Base-by-base conservation (phyloP, 140 eudicot species). In the Stevia rebaudiana region DNA sequence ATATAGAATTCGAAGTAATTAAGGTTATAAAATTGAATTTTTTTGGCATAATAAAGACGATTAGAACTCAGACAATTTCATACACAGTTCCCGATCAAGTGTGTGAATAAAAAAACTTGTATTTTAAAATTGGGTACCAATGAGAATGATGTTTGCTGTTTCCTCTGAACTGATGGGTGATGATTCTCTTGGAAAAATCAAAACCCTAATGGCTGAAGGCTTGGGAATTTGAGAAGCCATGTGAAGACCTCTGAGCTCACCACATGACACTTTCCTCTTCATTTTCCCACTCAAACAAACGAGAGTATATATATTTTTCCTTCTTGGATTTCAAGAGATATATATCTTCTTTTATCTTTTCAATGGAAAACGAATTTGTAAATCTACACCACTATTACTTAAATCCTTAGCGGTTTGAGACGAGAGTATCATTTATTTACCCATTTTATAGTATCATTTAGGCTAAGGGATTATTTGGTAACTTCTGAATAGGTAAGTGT, bases 241-340 rank as follows among this genome's bases (percentile, higher is more conserved):
- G 95, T 89, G 97, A 80, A 78, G 69, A 72, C 51, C 76, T 86
- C 95, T 81, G 86, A 77, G 92, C 80, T 81, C 79, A 74, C 83
- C 97, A 89, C 89, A 82, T 82, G 89, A 58, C 86, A 76, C 76
- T 65, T 74, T 67, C 78, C 56, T 76, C 74, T 81, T 48, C 54
- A 42, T 46, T 35, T 55, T 39, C 15, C 33, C 33, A 28, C 33
- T 28, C 33, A 28, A n/a, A n/a, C n/a, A n/a, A n/a, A n/a, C n/a
- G 3, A 28, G 33, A 1, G 2, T 28, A 28, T 28, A 28, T 28
- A 28, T 28, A 28, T 28, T 28, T 28, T 28, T 28, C n/a, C n/a
- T n/a, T n/a, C n/a, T n/a, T n/a, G n/a, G n/a, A n/a, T n/a, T n/a
- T n/a, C n/a, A n/a, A n/a, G n/a, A n/a, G n/a, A n/a, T n/a, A n/a